These are phyloP conservation scores for Ustilaginoidea virens DNA, from an alignment of 2,329 filamentous ascomycete species.

Conservation along the genomic window DNA sequence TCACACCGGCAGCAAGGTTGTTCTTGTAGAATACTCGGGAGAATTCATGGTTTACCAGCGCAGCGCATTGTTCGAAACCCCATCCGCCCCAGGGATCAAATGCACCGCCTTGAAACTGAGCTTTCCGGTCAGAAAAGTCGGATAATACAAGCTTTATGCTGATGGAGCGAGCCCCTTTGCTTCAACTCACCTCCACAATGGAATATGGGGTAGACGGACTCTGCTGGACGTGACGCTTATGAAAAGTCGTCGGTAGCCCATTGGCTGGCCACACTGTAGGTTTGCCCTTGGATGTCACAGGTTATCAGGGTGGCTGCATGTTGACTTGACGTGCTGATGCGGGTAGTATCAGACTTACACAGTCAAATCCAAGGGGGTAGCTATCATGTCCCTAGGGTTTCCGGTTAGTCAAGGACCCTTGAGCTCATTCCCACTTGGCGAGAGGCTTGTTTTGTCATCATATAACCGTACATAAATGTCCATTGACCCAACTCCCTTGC, in stretches of 20 bases:
- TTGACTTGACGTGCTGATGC: no score
- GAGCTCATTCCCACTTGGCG: no score
- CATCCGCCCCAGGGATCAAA: conserved; percentile 63
- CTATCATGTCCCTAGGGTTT: conserved; percentile 16
- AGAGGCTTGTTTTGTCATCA: no score
- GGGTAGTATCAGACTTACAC: no score
- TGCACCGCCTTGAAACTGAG: conserved; percentile 51
- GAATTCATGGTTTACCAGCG: conserved; percentile 56
- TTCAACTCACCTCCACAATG: conserved; percentile 33
- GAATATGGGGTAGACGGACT: conserved; percentile 53
- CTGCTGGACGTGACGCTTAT: conserved; percentile 21
- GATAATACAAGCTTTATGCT: background rate
- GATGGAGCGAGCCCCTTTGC: no score
- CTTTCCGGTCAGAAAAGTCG: background rate
- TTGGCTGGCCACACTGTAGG: conserved; percentile 44
- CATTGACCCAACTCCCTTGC: conserved; percentile 33
- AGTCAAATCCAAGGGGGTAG: conserved; percentile 30
- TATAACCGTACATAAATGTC: conserved; percentile 38
- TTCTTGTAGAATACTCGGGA: conserved; percentile 72
- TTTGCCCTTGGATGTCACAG: no score
- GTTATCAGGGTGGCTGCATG: no score
- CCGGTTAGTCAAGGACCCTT: no score
- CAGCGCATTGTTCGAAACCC: conserved; percentile 51
- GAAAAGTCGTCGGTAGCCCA: conserved; percentile 35
- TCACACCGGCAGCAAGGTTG: conserved; percentile 47